A percentile compares a stretch with the other conserved stretches of the same genome.
Conservation (phyloP, 768 basidiomycete species). For the Macrolepiota albuminosa region DNA sequence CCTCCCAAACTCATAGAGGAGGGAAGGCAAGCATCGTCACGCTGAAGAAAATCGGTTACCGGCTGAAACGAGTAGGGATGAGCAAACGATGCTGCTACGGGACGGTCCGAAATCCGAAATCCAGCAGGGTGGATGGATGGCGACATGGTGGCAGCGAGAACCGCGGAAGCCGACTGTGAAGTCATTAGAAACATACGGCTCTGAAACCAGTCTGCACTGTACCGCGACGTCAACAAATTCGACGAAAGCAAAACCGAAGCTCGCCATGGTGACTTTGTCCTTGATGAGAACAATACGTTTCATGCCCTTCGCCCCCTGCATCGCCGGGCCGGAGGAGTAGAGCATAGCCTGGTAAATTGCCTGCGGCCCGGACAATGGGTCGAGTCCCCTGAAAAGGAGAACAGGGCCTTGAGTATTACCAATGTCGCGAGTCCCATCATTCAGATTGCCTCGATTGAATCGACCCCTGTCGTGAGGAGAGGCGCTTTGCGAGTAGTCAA, state of each 20-base stretch:
- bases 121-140: constrained; percentile 86
- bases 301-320: constrained; percentile 83
- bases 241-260: constrained; percentile 93
- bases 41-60: constrained; percentile 64
- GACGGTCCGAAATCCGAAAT: constrained; percentile 85
- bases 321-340: constrained; percentile 70
- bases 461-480: constrained; percentile 65
- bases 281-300: constrained; percentile 84
- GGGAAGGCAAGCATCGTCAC: constrained; percentile 71
- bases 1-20: constrained; percentile 70
- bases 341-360: constrained; percentile 84
- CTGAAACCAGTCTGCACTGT: constrained; percentile 15
- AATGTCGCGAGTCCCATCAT: constrained; percentile 96
- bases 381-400: constrained; percentile 86
- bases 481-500: constrained; percentile 91
- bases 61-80: constrained; percentile 89
- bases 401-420: constrained; percentile 81
- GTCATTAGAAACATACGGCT: constrained; percentile 7
- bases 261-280: constrained; percentile 81
- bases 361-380: constrained; percentile 81
- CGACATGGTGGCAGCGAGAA: constrained; percentile 85
- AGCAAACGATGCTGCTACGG: constrained; percentile 90
- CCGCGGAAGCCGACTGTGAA: constrained; percentile 70
- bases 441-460: constrained; percentile 56
- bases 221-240: constrained; percentile 87